phyloP scores from a whole-genome alignment of 2,329 filamentous ascomycete genomes.

The Xylaria multiplex region DNA sequence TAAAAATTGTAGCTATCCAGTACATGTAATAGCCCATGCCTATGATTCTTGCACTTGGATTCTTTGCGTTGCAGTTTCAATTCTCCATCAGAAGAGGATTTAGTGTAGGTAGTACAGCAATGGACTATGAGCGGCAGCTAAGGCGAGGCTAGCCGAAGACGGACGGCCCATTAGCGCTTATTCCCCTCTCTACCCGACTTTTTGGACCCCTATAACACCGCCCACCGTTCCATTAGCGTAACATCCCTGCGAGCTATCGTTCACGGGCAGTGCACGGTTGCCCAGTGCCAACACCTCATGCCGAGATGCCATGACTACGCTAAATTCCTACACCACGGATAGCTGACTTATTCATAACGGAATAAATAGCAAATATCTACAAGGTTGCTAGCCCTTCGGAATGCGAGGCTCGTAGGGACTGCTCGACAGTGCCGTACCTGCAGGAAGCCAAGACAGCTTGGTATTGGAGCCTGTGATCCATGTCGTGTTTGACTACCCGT shows the following conservation, averaged over 20 bases:
- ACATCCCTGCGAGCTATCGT: conserved; percentile 66
- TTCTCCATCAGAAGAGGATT: neutral
- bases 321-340: conserved; percentile 63
- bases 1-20: too few relatives aligned
- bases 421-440: conserved; percentile 40
- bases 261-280: conserved; percentile 64
- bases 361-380: conserved; percentile 70
- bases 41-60: too few relatives aligned
- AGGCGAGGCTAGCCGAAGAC: conserved; percentile 20
- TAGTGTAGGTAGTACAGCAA: neutral
- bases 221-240: conserved; percentile 72
- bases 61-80: too few relatives aligned
- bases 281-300: conserved; percentile 61
- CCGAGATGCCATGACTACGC: conserved; percentile 69
- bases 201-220: conserved; percentile 71
- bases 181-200: conserved; percentile 66
- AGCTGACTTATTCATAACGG: conserved; percentile 59
- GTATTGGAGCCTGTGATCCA: neutral
- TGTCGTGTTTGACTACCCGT: neutral
- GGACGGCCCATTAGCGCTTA: conserved; percentile 50
- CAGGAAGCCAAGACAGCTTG: conserved; percentile 39
- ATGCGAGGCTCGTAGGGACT: conserved; percentile 64
- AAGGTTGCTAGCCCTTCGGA: conserved; percentile 71
- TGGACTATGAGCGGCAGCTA: neutral
- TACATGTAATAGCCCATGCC: too few relatives aligned